Evolutionary conservation across 2,329 filamentous ascomycete genomes (phyloP), one percentile per base, ranked within the genome.

Genomic region (Trichocomaceae sp.): DNA sequence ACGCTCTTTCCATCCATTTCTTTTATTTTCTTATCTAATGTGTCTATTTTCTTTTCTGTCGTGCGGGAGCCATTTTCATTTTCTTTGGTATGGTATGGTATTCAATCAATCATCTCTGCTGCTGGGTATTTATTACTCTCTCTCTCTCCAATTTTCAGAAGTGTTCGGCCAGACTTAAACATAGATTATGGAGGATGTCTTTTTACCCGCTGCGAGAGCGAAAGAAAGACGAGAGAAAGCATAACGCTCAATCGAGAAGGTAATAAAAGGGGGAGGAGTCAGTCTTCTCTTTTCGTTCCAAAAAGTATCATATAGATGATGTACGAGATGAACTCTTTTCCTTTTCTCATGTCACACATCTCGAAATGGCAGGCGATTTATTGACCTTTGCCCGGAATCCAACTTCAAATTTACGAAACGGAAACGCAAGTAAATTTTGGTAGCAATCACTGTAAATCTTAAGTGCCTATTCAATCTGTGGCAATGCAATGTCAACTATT

Each of bases 1-100:
- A 37, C 9, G 2, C 17, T 22, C 22, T 19, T 22, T 42, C 17
- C 17, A 20, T 42, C 39, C 41, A 46, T 62, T 61, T 60, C 59
- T 50, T 57, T 59, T 62, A 63, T 57, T 52, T 59, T 49, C 55
- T 59, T 62, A 63, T 57, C 52, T 59, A 58, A 59, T 61, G 63
- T 61, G 57, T 59, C 53, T 59, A 56, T 64, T 59, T 61, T 62
- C 59, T 62, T 60, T 65, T 62, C 61, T 59, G 60, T 54, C 45
- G 54, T 60, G 59, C 60, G 46, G 55, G 47, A 47, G 42, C 39
- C 42, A 45, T 55, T 55, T 59, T 58, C 59, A 58, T 56, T 54
- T 52, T 33, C 54, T 47, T 57, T 52, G n/a, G n/a, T n/a, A n/a
- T 52, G 44, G 49, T 55, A 56, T 52, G 44, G 49, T 55, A 56